Percentiles rank a stretch among this genome's conserved stretches.
Evolutionary conservation across 345 rosid species (phyloP).

Genomic region (Barbarea vulgaris): DNA sequence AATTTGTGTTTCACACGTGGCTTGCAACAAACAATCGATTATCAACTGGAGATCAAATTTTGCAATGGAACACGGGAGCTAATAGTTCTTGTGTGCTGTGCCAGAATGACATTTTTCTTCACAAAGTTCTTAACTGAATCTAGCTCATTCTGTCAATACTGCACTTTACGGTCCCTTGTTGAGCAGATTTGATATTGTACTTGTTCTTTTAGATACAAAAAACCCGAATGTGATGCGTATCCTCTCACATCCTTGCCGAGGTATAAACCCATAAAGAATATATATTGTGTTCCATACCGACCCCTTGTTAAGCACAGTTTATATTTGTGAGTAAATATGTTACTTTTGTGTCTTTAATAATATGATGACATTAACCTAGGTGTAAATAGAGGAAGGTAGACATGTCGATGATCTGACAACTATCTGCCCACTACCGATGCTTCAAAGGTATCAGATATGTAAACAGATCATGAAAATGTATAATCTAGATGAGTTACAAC

Average conservation of each 20-base stretch:
- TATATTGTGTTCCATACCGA: not conserved
- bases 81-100: too few species aligned
- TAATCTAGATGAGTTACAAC: not conserved
- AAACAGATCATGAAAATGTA: not conserved
- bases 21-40: too few species aligned
- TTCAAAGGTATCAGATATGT: constrained; percentile 60
- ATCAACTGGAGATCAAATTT: too few species aligned
- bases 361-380: constrained; percentile 47
- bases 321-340: not conserved
- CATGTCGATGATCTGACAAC: constrained; percentile 54
- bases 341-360: constrained; percentile 3
- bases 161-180: constrained; percentile 92
- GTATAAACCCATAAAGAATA: constrained; percentile 40
- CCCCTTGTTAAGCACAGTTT: not conserved
- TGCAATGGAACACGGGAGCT: too few species aligned
- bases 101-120: not conserved
- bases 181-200: constrained; percentile 94
- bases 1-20: too few species aligned
- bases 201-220: constrained; percentile 91
- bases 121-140: constrained; percentile 53
- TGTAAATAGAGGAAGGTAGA: constrained; percentile 44
- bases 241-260: constrained; percentile 95
- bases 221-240: constrained; percentile 99
- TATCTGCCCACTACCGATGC: constrained; percentile 74
- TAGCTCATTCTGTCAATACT: constrained; percentile 94